Conservation (phyloP, 2,329 filamentous ascomycete genomes). For the Apiospora koreana region DNA sequence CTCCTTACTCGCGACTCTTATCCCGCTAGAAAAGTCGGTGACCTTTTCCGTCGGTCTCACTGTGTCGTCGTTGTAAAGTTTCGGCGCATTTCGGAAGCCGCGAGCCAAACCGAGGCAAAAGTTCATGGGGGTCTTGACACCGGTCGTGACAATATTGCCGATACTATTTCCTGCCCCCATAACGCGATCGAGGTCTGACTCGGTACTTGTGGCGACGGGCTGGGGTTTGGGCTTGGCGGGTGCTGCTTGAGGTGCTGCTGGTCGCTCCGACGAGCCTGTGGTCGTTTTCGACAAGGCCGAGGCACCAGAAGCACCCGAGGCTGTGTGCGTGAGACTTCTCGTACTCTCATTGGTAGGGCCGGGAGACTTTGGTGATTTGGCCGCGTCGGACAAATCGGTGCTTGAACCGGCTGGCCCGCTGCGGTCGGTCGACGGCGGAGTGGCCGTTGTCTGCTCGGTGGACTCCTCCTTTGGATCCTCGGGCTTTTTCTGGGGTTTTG, state of each 20-base stretch:
- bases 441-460: neutral
- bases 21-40: conserved; percentile 72
- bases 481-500: conserved; percentile 18
- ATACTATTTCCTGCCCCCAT: conserved; percentile 68
- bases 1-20: conserved; percentile 77
- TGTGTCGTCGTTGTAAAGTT: conserved; percentile 81
- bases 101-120: conserved; percentile 80
- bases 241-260: neutral
- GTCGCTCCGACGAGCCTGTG: neutral
- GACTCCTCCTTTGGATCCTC: conserved; percentile 19
- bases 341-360: conserved; percentile 9
- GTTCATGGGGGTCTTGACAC: conserved; percentile 80
- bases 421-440: neutral
- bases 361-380: neutral
- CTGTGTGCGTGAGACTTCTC: conserved; percentile 5
- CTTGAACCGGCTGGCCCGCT: neutral
- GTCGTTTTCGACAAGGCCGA: neutral
- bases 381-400: neutral
- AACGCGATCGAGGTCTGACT: conserved; percentile 55
- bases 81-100: conserved; percentile 86
- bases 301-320: conserved; percentile 11
- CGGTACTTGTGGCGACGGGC: conserved; percentile 24
- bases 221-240: conserved; percentile 6
- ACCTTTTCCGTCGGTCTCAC: conserved; percentile 79
- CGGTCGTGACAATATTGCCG: conserved; percentile 71